Evolutionary conservation across 1,284 basidiomycete species (phyloP).

Genomic region (Marasmius oreades): DNA sequence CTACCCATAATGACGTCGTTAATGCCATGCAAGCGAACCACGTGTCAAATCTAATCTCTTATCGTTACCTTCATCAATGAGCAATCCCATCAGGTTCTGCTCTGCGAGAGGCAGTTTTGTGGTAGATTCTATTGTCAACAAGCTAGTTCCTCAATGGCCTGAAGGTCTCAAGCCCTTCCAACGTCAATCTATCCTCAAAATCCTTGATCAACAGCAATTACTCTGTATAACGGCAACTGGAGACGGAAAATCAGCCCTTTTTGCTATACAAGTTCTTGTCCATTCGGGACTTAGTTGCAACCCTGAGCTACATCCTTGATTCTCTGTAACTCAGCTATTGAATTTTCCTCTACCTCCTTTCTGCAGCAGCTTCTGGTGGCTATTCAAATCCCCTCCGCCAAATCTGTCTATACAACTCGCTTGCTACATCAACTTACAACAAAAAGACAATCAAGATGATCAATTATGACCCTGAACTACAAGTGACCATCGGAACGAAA

Average conservation of each 20-base stretch:
- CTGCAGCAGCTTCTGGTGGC: too few species aligned
- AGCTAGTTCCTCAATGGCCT: conserved; percentile 7
- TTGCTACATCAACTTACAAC: not conserved
- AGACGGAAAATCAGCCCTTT: conserved; percentile 10
- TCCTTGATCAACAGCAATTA: conserved; percentile 10
- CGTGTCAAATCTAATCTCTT: not conserved
- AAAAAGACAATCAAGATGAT: not conserved
- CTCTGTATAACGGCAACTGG: conserved; percentile 7
- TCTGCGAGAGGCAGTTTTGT: too few species aligned
- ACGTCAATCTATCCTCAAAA: conserved; percentile 4
- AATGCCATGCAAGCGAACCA: not conserved
- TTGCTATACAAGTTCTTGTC: not conserved
- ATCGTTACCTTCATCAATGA: too few species aligned
- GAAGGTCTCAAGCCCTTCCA: conserved; percentile 7
- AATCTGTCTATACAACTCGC: not conserved
- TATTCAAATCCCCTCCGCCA: not conserved
- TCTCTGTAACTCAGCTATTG: not conserved
- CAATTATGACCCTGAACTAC: not conserved
- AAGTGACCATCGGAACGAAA: not conserved
- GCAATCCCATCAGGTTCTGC: too few species aligned
- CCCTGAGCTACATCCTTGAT: not conserved
- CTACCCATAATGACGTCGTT: not conserved
- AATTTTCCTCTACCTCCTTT: too few species aligned
- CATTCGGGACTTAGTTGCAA: not conserved
- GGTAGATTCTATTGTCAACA: conserved; percentile 7